Conservation (phyloP, 441 rosid species). For the Manihot esculenta region DNA sequence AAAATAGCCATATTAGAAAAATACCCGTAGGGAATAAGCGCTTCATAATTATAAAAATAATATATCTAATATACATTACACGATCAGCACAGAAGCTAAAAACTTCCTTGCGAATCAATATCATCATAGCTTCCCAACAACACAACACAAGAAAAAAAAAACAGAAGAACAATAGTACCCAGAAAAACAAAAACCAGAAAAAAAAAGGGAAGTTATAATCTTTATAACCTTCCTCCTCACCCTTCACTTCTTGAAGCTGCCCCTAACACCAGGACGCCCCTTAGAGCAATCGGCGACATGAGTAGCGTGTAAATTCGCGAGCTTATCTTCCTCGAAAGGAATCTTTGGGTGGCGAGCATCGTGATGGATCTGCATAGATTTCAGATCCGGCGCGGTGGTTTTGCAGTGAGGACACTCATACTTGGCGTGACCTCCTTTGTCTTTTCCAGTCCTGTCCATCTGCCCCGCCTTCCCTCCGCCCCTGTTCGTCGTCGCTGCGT, state of each 20-base stretch:
- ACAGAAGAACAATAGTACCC: too few relatives aligned
- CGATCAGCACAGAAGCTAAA: not conserved
- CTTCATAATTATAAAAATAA: not conserved
- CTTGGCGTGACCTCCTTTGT: slow-evolving; percentile 97
- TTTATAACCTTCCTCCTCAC: not conserved
- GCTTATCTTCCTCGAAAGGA: slow-evolving; percentile 61
- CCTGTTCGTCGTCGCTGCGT: slow-evolving; percentile 78
- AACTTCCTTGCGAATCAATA: not conserved
- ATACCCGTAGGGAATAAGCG: not conserved
- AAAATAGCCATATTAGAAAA: too few relatives aligned
- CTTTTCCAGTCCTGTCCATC: slow-evolving; percentile 69
- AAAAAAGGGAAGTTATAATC: not conserved
- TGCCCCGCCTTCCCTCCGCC: slow-evolving; percentile 94
- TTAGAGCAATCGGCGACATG: slow-evolving; percentile 24
- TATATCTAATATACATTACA: slow-evolving; percentile 12
- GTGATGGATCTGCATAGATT: slow-evolving; percentile 95
- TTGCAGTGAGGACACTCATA: slow-evolving; percentile 92
- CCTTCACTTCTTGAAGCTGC: slow-evolving; percentile 65
- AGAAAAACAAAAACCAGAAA: slow-evolving; percentile 2
- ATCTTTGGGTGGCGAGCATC: slow-evolving; percentile 83
- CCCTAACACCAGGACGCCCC: slow-evolving; percentile 60
- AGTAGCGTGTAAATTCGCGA: slow-evolving; percentile 56
- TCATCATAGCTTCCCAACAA: slow-evolving; percentile 6
- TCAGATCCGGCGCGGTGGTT: slow-evolving; percentile 67
- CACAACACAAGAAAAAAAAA: not conserved